Conservation (phyloP, 345 rosid genomes). For the Rhodomyrtus tomentosa region DNA sequence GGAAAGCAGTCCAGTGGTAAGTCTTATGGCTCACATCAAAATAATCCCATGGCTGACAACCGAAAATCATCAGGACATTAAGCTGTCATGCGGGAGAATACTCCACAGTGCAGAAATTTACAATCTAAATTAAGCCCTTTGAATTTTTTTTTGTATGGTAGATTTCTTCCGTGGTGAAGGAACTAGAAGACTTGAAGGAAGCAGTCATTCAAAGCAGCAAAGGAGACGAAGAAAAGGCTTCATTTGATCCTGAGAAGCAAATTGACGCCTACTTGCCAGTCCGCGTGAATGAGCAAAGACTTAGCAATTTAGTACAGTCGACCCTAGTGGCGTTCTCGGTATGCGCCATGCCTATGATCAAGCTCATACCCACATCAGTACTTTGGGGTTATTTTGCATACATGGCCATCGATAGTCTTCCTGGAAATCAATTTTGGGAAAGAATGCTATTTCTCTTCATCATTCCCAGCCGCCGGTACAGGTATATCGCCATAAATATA, state of each 20-base stretch:
- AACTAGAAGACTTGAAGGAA: conserved; percentile 62
- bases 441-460: conserved; percentile 58
- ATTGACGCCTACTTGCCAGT: conserved; percentile 75
- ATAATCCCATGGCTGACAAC: neutral
- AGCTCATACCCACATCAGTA: conserved; percentile 68
- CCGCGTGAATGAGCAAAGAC: conserved; percentile 74
- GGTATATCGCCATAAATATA: conserved; percentile 16
- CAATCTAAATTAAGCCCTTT: neutral
- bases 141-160: conserved; percentile 2
- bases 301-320: conserved; percentile 74
- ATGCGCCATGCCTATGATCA: conserved; percentile 59
- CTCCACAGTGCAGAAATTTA: neutral
- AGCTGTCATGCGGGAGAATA: neutral
- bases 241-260: conserved; percentile 73
- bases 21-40: neutral
- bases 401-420: conserved; percentile 92
- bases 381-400: conserved; percentile 87
- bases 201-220: conserved; percentile 42
- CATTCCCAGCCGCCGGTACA: conserved; percentile 48
- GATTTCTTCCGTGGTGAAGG: conserved; percentile 28
- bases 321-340: conserved; percentile 51
- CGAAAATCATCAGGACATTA: neutral
- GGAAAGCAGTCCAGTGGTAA: conserved; percentile 47
- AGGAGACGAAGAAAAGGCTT: conserved; percentile 9
- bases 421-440: conserved; percentile 86